A percentile compares a stretch with the other conserved stretches of the same genome.
These are phyloP conservation scores for Stereocaulon alpinum DNA, from an alignment of 495 filamentous ascomycete genomes.

Conservation along the genomic window DNA sequence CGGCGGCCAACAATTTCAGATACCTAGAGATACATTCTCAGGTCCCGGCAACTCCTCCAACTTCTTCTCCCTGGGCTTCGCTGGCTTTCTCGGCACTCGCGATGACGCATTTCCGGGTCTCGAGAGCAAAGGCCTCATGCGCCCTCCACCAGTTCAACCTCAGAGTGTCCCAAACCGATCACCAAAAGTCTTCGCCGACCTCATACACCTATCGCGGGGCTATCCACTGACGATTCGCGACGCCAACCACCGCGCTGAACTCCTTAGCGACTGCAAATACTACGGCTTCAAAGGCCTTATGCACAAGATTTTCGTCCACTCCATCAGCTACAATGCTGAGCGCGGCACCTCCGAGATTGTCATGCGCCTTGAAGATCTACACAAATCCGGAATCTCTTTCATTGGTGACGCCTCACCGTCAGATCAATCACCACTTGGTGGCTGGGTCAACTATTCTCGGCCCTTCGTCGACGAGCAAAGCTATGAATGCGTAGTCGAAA, in stretches of 20 bases:
- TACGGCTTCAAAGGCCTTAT: slow-evolving; percentile 88
- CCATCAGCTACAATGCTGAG: slow-evolving; percentile 64
- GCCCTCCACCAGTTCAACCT: slow-evolving; percentile 77
- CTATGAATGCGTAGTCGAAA: slow-evolving; percentile 70
- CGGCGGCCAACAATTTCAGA: slow-evolving; percentile 74
- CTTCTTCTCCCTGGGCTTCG: slow-evolving; percentile 91
- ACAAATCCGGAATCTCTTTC: slow-evolving; percentile 71
- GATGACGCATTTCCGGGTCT: slow-evolving; percentile 80
- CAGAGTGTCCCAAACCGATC: slow-evolving; percentile 72
- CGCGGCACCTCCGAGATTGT: slow-evolving; percentile 63
- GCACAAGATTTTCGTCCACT: slow-evolving; percentile 72
- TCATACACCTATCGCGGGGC: slow-evolving; percentile 79
- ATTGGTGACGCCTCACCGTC: slow-evolving; percentile 30
- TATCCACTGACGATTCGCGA: slow-evolving; percentile 73
- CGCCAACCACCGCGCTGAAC: slow-evolving; percentile 64
- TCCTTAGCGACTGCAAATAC: slow-evolving; percentile 82
- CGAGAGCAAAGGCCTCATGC: slow-evolving; percentile 66
- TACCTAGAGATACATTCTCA: slow-evolving; percentile 80
- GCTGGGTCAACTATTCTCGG: slow-evolving; percentile 68
- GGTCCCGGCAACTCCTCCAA: slow-evolving; percentile 81
- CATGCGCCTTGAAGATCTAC: slow-evolving; percentile 72
- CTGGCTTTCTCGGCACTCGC: slow-evolving; percentile 74
- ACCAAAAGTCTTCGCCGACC: slow-evolving; percentile 67
- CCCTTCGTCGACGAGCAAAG: slow-evolving; percentile 69
- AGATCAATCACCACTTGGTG: slow-evolving; percentile 28